These are phyloP conservation scores for Handroanthus guayacan DNA, from an alignment of 257 asterid species.

Conservation along the genomic window DNA sequence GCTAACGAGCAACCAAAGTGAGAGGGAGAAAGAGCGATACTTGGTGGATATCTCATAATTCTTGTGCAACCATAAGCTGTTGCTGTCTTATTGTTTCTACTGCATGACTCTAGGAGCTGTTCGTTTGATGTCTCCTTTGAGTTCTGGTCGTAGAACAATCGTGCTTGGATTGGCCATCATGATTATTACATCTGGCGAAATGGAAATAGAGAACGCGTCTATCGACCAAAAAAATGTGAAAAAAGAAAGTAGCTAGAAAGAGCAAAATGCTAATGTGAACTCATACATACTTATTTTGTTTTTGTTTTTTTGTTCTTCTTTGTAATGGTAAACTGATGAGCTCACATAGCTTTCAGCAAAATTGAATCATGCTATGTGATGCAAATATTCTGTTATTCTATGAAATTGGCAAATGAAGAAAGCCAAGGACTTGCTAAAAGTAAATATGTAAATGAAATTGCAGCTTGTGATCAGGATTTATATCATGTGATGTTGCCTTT, in stretches of 20 bases:
- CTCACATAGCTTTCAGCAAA: constrained; percentile 28
- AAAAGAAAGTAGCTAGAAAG: constrained; percentile 20
- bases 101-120: constrained; percentile 34
- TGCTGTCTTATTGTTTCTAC: constrained; percentile 36
- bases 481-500: constrained; percentile 14
- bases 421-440: constrained; percentile 9
- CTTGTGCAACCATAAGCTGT: constrained; percentile 30
- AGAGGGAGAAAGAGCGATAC: constrained; percentile 41
- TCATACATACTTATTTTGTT: constrained; percentile 25
- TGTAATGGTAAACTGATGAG: constrained; percentile 37
- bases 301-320: neutral
- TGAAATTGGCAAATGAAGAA: constrained; percentile 36
- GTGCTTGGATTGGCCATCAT: constrained; percentile 39
- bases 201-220: constrained; percentile 26
- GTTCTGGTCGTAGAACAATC: constrained; percentile 36
- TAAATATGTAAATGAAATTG: constrained; percentile 31
- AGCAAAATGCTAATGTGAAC: constrained; percentile 45
- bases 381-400: constrained; percentile 28
- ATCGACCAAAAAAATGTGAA: constrained; percentile 21
- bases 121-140: constrained; percentile 28
- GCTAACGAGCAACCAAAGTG: constrained; percentile 53
- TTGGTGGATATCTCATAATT: constrained; percentile 31
- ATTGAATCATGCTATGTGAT: constrained; percentile 33
- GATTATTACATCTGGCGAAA: constrained; percentile 25
- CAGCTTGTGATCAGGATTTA: constrained; percentile 22